Evolutionary conservation across 73 alveolate species (phyloP), one percentile per base, ranked within the genome.

Genomic region (Paraurostyla sp.): DNA sequence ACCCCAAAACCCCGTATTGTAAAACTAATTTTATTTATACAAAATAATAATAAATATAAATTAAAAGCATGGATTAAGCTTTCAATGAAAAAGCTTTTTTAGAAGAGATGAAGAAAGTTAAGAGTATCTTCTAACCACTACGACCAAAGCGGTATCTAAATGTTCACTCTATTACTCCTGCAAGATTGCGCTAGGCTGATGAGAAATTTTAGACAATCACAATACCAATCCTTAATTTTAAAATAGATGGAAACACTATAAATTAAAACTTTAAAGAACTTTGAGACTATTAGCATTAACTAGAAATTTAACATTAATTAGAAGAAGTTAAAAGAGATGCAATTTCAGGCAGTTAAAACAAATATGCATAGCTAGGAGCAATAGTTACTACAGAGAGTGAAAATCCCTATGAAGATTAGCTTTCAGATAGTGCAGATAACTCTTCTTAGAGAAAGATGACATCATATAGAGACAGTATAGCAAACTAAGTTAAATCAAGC

Each of bases 321-420:
- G 86, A 73, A 1, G 86, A 73, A 29, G 86, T 73, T 16, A 73
- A 65, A 35, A 32, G 82, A 65, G 82, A 65, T 38, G 25, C 82
- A 18, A 0, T 6, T n/a, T 56, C 42, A 73, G 27, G 71, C 62
- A 7, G 25, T 29, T 32, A 62, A 62, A 62, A 15, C 15, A 11
- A 62, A 62, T 27, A n/a, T n/a, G n/a, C n/a, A n/a, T 32, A 62
- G 20, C 30, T 23, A 13, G 86, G 82, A 65, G 25, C 7, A 9
- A 1, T 6, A 11, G 6, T 65, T 3, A 65, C 82, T 38, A 65
- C 82, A 11, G 82, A 65, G 38, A 38, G 60, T 38, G 82, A 65
- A 20, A 65, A 65, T 38, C 56, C 56, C 13, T 40, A 33, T 13
- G 56, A 40, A 7, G 82, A 65, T 6, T 65, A n/a, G n/a, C n/a